Percentiles rank a stretch among this genome's conserved stretches.
These are phyloP conservation scores for Ustilago nuda DNA, from an alignment of 1,284 basidiomycete genomes.

Conservation along the genomic window DNA sequence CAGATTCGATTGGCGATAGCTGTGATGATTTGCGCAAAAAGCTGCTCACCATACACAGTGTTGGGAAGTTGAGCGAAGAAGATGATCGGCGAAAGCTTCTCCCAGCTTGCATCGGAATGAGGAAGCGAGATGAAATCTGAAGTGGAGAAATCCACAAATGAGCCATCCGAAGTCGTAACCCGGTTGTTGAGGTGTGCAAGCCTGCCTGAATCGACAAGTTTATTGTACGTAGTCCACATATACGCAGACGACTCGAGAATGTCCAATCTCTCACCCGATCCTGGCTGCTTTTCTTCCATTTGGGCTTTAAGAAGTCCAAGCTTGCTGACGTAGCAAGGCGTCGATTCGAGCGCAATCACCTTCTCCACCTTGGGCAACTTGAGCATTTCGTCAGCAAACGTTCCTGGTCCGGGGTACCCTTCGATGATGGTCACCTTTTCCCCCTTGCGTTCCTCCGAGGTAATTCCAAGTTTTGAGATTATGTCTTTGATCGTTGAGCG, in stretches of 20 bases:
- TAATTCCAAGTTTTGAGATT: slow-evolving; percentile 44
- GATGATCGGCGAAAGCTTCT: slow-evolving; percentile 51
- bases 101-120: slow-evolving; percentile 42
- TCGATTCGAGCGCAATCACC: slow-evolving; percentile 62
- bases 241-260: slow-evolving; percentile 47
- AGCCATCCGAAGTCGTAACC: slow-evolving; percentile 22
- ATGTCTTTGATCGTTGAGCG: slow-evolving; percentile 44
- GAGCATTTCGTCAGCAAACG: slow-evolving; percentile 58
- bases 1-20: slow-evolving; percentile 59
- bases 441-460: slow-evolving; percentile 29
- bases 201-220: slow-evolving; percentile 44
- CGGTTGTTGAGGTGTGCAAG: slow-evolving; percentile 53
- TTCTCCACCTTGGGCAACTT: slow-evolving; percentile 61
- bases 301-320: slow-evolving; percentile 38
- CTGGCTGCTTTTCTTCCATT: slow-evolving; percentile 19
- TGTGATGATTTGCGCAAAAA: slow-evolving; percentile 63
- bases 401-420: slow-evolving; percentile 65
- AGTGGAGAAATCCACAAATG: slow-evolving; percentile 26
- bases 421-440: slow-evolving; percentile 63
- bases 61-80: slow-evolving; percentile 66
- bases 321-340: slow-evolving; percentile 32
- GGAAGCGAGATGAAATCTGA: slow-evolving; percentile 23
- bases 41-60: slow-evolving; percentile 66
- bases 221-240: slow-evolving; percentile 55
- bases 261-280: slow-evolving; percentile 34